Evolutionary conservation across 352 stramenopile genomes (phyloP), one percentile per base, ranked within the genome.

Genomic region (Globisporangium ultimum): DNA sequence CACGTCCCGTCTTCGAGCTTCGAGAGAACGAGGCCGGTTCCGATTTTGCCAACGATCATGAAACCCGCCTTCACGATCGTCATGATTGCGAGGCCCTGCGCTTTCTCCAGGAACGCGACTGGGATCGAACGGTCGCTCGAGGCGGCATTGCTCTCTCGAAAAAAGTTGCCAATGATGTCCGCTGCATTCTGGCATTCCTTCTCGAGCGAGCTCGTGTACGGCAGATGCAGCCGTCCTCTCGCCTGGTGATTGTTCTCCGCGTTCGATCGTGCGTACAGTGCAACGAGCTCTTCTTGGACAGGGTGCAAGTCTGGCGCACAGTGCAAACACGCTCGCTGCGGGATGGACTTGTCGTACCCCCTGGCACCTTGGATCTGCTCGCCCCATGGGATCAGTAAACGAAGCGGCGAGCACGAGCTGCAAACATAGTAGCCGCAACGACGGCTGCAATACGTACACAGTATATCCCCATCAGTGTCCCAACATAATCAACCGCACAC

Each of bases 21-120:
- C 7, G 88, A 80, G 14, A 98, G 71, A 8, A 97, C 89, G 34
- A 97, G 69, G 28, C 82, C 82, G 5, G 75, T 87, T 24, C 82
- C 82, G 4, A 87, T 61, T 42, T 86, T 87, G 21, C 78, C 82
- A 3, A 73, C 64, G n/a, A 87, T 21, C 21, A 92, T 49, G 42
- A 92, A 87, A 0, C 72, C 75, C 3, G 70, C 71, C 55, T 79
- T 82, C 49, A 78, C 52, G 54, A 83, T 76, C 21, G 75, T 84
- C 62, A 84, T 80, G 48, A 85, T 72, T 4, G 78, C 78, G 18
- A 88, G 59, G 6, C 78, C 78, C 3, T 80, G 68, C 10, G 78
- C 78, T 10, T 81, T 78, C 43, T 86, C 52, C 14, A 88, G 57
- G 54, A 88, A 71, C 20, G 75, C 53, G 14, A 83, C 66, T 7